These are phyloP conservation scores for Brassica napus DNA, from an alignment of 345 rosid species.

Conservation along the genomic window Da-Ae NC_063438.1:4588001-4588500, in stretches of 20 bases:
- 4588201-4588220: background rate
- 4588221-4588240: background rate
- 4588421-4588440: constrained; percentile 18
- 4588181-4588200: background rate
- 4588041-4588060: constrained; percentile 22
- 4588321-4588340: no score
- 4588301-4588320: no score
- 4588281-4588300: no score
- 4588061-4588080: constrained; percentile 19
- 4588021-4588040: constrained; percentile 36
- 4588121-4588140: background rate
- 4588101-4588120: background rate
- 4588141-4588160: background rate
- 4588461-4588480: constrained; percentile 21
- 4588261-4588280: background rate
- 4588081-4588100: constrained; percentile 17
- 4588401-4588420: background rate
- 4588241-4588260: background rate
- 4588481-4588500: constrained; percentile 18
- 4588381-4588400: background rate
- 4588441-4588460: constrained; percentile 32
- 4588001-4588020: constrained; percentile 43
- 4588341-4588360: background rate
- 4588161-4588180: background rate
- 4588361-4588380: background rate